Base-by-base conservation (phyloP, 495 filamentous ascomycete species). In the Lineolata rhizophorae region DNA sequence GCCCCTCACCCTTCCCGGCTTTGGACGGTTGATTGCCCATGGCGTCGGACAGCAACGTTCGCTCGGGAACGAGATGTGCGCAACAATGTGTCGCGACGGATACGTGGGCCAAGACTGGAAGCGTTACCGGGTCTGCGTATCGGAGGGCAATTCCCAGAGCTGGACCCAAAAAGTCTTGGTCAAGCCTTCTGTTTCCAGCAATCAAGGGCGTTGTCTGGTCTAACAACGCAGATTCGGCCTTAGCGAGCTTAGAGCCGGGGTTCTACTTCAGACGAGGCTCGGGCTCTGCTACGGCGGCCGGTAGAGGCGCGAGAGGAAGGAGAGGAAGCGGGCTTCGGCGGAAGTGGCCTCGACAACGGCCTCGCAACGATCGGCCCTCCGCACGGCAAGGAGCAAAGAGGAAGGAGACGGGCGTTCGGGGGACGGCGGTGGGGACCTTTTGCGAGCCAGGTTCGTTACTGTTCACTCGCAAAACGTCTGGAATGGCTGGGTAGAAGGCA, bases 21-120 rank as follows among this genome's bases (percentile, higher is more conserved):
- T 87, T 93, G 49, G 85, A 95, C 51, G 70, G 64, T 61, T 81
- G 71, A 60, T 94, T 90, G 55, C 85, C 85, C 85, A 95, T 95
- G 31, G 38, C 58, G 42, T 48, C 44, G 51, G 49, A 44, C 46
- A 43, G 22, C n/a, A n/a, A n/a, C n/a, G n/a, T n/a, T n/a, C n/a
- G n/a, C n/a, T n/a, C n/a, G n/a, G n/a, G n/a, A n/a, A n/a, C n/a
- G n/a, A n/a, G n/a, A n/a, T n/a, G n/a, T n/a, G n/a, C n/a, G n/a
- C n/a, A n/a, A n/a, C n/a, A n/a, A n/a, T n/a, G n/a, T n/a, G n/a
- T n/a, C n/a, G n/a, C n/a, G n/a, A n/a, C n/a, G n/a, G n/a, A n/a
- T n/a, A n/a, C n/a, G n/a, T n/a, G n/a, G n/a, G n/a, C n/a, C n/a
- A n/a, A n/a, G n/a, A n/a, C n/a, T n/a, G n/a, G n/a, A n/a, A n/a